phyloP scores from a whole-genome alignment of 768 basidiomycete genomes.

The Phanerodontia chrysosporium region DNA sequence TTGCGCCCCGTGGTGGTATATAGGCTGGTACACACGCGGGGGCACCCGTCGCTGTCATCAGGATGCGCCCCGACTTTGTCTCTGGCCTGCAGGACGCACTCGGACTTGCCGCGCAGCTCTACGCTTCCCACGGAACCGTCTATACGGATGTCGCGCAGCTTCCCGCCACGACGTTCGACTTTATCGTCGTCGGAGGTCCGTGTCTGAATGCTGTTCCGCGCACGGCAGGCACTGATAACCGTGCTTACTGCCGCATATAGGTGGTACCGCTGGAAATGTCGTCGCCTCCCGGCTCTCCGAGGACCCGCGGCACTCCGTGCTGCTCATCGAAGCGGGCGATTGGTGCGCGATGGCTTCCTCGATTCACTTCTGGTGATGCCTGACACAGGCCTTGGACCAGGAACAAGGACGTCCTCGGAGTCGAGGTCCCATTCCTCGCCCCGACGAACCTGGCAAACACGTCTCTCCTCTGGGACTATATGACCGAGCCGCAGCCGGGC shows the following conservation, averaged over 20 bases:
- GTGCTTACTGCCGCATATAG: background rate
- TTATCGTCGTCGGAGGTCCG: constrained; percentile 13
- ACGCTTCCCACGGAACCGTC: background rate
- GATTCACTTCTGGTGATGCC: background rate
- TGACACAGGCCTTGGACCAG: constrained; percentile 3
- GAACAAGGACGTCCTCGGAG: constrained; percentile 9
- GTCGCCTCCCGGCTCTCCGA: constrained; percentile 12
- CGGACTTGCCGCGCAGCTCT: background rate
- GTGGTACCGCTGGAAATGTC: constrained; percentile 13
- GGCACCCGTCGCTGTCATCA: background rate
- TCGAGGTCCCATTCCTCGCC: constrained; percentile 18
- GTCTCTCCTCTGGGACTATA: constrained; percentile 26
- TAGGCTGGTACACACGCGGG: background rate
- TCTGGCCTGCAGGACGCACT: background rate
- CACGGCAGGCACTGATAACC: background rate
- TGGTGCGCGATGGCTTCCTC: background rate
- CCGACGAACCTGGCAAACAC: constrained; percentile 15
- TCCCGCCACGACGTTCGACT: constrained; percentile 6
- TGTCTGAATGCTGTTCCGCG: background rate
- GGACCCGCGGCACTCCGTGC: constrained; percentile 4
- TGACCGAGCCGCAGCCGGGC: constrained; percentile 19
- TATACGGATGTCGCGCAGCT: constrained; percentile 1
- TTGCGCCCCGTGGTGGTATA: background rate
- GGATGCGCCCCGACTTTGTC: background rate
- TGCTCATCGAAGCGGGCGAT: constrained; percentile 13